These are phyloP conservation scores for Annona squamosa DNA, from an alignment of 164 flowering plant species.

Conservation along the genomic window DNA sequence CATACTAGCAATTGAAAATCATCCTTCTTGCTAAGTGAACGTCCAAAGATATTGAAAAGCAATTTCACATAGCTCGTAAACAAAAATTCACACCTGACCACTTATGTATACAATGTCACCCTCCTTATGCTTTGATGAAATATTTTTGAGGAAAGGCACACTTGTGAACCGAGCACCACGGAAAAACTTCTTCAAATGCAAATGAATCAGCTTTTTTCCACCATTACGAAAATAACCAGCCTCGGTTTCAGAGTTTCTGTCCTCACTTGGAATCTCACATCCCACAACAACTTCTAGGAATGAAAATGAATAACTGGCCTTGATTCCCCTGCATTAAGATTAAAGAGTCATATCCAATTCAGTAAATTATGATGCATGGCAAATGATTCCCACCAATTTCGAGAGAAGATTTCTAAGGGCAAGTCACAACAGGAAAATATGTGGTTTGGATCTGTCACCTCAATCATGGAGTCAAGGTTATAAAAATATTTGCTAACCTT, in stretches of 20 bases:
- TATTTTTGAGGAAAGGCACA: slow-evolving; percentile 48
- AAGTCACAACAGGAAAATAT: neutral
- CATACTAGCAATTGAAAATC: neutral
- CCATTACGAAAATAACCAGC: slow-evolving; percentile 17
- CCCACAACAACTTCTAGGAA: slow-evolving; percentile 78
- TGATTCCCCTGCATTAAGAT: slow-evolving; percentile 57
- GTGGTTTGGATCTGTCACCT: neutral
- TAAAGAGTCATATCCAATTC: neutral
- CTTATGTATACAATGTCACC: slow-evolving; percentile 84
- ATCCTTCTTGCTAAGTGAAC: neutral
- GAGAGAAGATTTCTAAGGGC: neutral
- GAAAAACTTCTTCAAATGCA: slow-evolving; percentile 82
- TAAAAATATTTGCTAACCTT: neutral
- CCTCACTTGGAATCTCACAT: slow-evolving; percentile 47
- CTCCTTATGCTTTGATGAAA: slow-evolving; percentile 57
- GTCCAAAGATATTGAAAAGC: neutral
- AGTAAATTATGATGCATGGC: neutral
- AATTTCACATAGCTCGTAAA: neutral
- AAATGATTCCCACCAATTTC: neutral
- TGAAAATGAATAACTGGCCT: slow-evolving; percentile 58
- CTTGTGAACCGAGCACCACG: slow-evolving; percentile 78
- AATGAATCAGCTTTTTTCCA: slow-evolving; percentile 41
- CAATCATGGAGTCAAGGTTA: neutral
- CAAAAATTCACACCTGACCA: slow-evolving; percentile 63
- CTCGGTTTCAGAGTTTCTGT: slow-evolving; percentile 23